phyloP scores from a whole-genome alignment of 2,329 filamentous ascomycete genomes.

The Dactylellina sp. region DNA sequence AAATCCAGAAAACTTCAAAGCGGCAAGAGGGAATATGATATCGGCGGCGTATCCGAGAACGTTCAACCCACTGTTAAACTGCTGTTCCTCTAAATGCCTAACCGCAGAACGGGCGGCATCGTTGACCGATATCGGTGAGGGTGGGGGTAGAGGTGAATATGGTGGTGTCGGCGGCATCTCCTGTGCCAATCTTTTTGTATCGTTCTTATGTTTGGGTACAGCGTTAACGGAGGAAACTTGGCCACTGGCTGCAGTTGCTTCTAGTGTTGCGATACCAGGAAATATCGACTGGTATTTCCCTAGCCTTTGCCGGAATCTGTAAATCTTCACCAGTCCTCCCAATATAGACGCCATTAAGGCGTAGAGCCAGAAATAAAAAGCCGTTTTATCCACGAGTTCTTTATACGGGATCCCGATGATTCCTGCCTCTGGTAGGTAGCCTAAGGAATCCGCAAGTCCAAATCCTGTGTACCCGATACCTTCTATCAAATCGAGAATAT shows the following conservation, averaged over 20 bases:
- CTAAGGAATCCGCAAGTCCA: conserved; percentile 44
- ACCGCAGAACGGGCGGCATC: conserved; percentile 39
- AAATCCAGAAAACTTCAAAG: conserved; percentile 50
- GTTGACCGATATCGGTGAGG: conserved; percentile 24
- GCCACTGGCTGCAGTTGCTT: no score
- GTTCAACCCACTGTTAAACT: conserved; percentile 33
- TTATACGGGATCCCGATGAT: conserved; percentile 45
- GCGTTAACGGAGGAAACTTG: no score
- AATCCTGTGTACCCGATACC: conserved; percentile 50
- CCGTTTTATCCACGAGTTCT: conserved; percentile 38
- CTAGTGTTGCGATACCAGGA: not conserved
- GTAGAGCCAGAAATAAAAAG: conserved; percentile 54
- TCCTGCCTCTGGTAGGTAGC: conserved; percentile 46
- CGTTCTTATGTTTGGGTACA: no score
- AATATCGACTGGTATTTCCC: conserved; percentile 42
- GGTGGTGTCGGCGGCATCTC: conserved; percentile 48
- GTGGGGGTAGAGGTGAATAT: conserved; percentile 36
- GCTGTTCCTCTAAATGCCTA: conserved; percentile 35
- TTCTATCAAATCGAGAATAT: conserved; percentile 42
- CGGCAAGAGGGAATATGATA: conserved; percentile 44
- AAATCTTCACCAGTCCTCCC: conserved; percentile 30
- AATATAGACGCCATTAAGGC: conserved; percentile 48
- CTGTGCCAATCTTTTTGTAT: not conserved
- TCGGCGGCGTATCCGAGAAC: conserved; percentile 29
- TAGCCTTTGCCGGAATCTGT: conserved; percentile 21